These are phyloP conservation scores for Cystobasidiaceae sp. DNA, from an alignment of 1,284 basidiomycete species.

Conservation along the genomic window DNA sequence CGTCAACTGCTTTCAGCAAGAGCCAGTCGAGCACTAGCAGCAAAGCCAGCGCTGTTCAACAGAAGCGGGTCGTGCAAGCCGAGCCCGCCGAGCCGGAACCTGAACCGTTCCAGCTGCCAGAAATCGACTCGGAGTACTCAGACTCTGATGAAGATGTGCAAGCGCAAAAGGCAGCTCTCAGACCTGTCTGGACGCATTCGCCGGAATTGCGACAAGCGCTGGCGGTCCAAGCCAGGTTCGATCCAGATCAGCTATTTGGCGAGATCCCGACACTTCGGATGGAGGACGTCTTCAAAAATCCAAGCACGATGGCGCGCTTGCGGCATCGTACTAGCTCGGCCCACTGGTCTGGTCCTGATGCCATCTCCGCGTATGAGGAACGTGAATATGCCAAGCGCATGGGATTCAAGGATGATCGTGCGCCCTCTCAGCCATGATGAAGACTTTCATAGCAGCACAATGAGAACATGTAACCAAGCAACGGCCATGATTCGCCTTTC, in stretches of 20 bases:
- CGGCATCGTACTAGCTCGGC: slow-evolving; percentile 83
- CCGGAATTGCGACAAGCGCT: slow-evolving; percentile 73
- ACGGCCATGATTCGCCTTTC: background rate
- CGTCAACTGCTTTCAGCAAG: slow-evolving; percentile 38
- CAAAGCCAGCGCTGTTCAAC: slow-evolving; percentile 48
- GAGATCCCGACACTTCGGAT: slow-evolving; percentile 74
- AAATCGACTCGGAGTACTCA: slow-evolving; percentile 90
- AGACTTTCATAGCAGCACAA: background rate
- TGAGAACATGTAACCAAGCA: background rate
- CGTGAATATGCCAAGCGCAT: slow-evolving; percentile 78
- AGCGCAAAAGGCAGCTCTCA: slow-evolving; percentile 59
- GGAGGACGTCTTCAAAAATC: slow-evolving; percentile 61
- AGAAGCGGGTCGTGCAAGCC: too few relatives aligned
- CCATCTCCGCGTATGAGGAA: slow-evolving; percentile 74
- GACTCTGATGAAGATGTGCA: slow-evolving; percentile 85
- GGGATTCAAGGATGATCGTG: slow-evolving; percentile 60
- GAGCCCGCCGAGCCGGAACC: slow-evolving; percentile 50
- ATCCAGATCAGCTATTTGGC: slow-evolving; percentile 90
- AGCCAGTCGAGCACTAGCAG: slow-evolving; percentile 44
- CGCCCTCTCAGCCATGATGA: background rate
- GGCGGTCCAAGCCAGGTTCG: slow-evolving; percentile 66
- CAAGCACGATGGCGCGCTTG: slow-evolving; percentile 61
- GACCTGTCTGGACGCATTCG: slow-evolving; percentile 82
- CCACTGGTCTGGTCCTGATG: slow-evolving; percentile 83
- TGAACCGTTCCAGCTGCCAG: slow-evolving; percentile 83